Evolutionary conservation across 2,329 filamentous ascomycete species (phyloP).

Genomic region (Cytospora piceae): DNA sequence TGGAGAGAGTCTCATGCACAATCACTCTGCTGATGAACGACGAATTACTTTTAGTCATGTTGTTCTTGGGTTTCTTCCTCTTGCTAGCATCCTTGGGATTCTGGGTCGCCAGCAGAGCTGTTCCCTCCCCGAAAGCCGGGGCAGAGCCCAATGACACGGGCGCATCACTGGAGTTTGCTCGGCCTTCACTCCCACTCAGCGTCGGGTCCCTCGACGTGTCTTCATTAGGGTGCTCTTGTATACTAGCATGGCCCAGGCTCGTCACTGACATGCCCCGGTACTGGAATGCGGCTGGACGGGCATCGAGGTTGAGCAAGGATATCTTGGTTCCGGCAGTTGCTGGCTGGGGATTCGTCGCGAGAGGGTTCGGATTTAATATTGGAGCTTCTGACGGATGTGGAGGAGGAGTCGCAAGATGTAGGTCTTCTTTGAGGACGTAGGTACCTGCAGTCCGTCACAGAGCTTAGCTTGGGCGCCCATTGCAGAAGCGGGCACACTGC

Average conservation of each 20-base stretch:
- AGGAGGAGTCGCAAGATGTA: constrained; percentile 90
- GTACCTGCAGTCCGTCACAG: constrained; percentile 61
- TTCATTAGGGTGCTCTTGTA: constrained; percentile 66
- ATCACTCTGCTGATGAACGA: constrained; percentile 98
- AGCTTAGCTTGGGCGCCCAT: constrained; percentile 8
- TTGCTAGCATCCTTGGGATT: constrained; percentile 76
- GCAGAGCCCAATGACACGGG: constrained; percentile 50
- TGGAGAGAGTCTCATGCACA: constrained; percentile 78
- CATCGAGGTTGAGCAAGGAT: constrained; percentile 74
- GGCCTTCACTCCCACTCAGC: constrained; percentile 56
- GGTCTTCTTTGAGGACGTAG: constrained; percentile 87
- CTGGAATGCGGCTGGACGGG: constrained; percentile 59
- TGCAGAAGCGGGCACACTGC: neutral
- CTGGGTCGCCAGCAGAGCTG: constrained; percentile 68
- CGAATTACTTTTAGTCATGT: constrained; percentile 97
- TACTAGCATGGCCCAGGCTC: constrained; percentile 53
- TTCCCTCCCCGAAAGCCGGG: constrained; percentile 85
- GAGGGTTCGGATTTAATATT: constrained; percentile 83
- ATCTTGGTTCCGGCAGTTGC: constrained; percentile 84
- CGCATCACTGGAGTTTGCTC: constrained; percentile 58
- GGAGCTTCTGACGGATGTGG: constrained; percentile 94
- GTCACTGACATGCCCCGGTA: constrained; percentile 59
- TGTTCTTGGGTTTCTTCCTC: constrained; percentile 93
- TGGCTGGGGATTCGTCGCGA: constrained; percentile 83
- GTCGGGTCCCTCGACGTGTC: constrained; percentile 64